Percentiles rank a stretch among this genome's conserved stretches.
These are phyloP conservation scores for Ustilago bromivora DNA, from an alignment of 1,284 basidiomycete genomes.

Conservation along the genomic window DNA sequence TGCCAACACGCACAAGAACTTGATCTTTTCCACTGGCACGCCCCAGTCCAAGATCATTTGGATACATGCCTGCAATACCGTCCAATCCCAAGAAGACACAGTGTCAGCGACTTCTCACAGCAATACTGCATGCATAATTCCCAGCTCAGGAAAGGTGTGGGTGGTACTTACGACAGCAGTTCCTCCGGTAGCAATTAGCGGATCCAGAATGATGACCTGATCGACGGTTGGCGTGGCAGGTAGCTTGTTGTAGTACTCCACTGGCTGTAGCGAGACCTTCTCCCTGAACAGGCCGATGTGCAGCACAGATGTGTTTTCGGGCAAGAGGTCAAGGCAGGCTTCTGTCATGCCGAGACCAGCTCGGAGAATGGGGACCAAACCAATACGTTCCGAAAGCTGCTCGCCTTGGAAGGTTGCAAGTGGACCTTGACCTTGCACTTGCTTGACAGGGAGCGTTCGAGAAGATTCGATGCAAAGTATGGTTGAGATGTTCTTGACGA, in stretches of 20 bases:
- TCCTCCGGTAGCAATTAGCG: constrained; percentile 93
- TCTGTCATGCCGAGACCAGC: constrained; percentile 96
- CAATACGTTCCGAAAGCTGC: constrained; percentile 75
- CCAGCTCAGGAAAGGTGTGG: neutral
- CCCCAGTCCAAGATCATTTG: constrained; percentile 68
- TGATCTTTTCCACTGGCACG: constrained; percentile 75
- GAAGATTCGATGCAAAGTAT: constrained; percentile 58
- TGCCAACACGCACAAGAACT: constrained; percentile 84
- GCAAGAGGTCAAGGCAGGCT: constrained; percentile 81
- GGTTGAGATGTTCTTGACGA: constrained; percentile 53
- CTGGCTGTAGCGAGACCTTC: constrained; percentile 88
- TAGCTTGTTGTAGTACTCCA: constrained; percentile 76
- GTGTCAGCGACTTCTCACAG: too few species aligned
- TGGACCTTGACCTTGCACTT: constrained; percentile 58
- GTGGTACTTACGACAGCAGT: constrained; percentile 76
- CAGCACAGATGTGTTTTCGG: constrained; percentile 83
- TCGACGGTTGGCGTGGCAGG: constrained; percentile 83
- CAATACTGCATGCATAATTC: neutral
- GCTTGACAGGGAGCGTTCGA: constrained; percentile 34
- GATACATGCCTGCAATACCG: constrained; percentile 51
- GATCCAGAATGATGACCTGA: constrained; percentile 84
- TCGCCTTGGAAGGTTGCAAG: constrained; percentile 56
- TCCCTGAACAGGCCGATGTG: constrained; percentile 91
- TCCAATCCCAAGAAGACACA: neutral
- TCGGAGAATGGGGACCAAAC: constrained; percentile 88